Evolutionary conservation across 495 filamentous ascomycete genomes (phyloP), one percentile per base, ranked within the genome.

Genomic region (Achaetomiella virescens): DNA sequence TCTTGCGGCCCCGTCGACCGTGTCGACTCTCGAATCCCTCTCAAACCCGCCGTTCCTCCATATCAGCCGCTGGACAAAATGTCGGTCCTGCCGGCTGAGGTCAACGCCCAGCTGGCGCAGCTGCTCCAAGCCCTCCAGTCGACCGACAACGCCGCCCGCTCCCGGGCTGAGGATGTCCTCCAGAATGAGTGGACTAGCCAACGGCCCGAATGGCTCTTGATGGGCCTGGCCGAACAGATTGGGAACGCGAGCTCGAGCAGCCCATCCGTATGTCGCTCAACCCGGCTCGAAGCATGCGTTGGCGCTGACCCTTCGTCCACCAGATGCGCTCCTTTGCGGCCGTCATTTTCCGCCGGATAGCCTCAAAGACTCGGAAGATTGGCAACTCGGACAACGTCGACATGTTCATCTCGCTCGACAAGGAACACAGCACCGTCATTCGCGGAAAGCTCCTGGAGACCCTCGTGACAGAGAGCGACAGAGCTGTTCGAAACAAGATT

Each of bases 161-260:
- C 85, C 31, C 84, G 88, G 66, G 91, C 91, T 46, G 95, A 99
- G 72, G 89, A 91, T 47, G 84, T 89, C 68, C 74, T 99, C 57
- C 89, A 88, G 66, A 86, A 83, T 71, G 87, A 91, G 70, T 99
- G 93, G 93, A 84, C 90, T 37, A 78, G 75, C 49, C 78, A 79
- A 18, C 81, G 85, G 40, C 91, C 95, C 35, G 91, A 95, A 61
- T 77, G 93, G 57, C 75, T 97, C 36, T 73, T 99, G 70, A 90
- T 96, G 86, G 95, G 91, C 53, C 72, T 99, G 61, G 90, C 85
- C 18, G 95, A 99, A 72, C 91, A 97, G 73, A 86, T 96, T 31
- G 27, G 27, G 27, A 31, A 31, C 63, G 81, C 86, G 61, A 81
- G 77, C 17, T 77, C 81, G 11, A 37, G 22, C 58, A 85, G 91